These are phyloP conservation scores for Gonium pectorale DNA, from an alignment of 139 green algal species.

Conservation along the genomic window DNA sequence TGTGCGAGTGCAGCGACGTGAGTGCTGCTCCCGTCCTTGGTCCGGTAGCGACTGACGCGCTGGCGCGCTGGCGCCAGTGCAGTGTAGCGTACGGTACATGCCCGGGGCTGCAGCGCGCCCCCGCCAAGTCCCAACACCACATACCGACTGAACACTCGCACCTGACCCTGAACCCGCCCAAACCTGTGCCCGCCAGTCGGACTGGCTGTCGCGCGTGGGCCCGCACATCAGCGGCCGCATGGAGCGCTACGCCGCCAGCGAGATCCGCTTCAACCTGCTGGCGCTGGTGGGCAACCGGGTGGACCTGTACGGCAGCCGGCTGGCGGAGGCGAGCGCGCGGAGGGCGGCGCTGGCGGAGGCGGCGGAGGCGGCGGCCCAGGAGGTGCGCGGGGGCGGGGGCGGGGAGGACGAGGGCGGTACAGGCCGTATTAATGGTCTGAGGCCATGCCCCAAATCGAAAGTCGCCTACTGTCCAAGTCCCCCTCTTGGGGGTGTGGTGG, in stretches of 20 bases:
- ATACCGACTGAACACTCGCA: no score
- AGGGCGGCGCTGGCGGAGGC: constrained; percentile 38
- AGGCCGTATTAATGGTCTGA: no score
- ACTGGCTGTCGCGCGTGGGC: constrained; percentile 83
- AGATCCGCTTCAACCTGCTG: constrained; percentile 99
- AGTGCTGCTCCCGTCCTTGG: no score
- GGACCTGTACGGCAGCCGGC: neutral
- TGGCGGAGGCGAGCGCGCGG: constrained; percentile 33
- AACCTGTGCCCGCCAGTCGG: constrained; percentile 65
- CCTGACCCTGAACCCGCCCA: no score
- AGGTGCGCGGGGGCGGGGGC: neutral
- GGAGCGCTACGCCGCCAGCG: constrained; percentile 83
- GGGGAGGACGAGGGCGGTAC: neutral
- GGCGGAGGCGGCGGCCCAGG: constrained; percentile 14
- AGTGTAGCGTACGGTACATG: no score
- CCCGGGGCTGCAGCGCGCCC: no score
- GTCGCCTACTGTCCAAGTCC: no score
- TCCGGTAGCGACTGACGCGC: no score
- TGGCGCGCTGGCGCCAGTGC: no score
- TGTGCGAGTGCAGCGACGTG: constrained; percentile 57
- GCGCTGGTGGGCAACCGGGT: constrained; percentile 85
- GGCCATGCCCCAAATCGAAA: no score
- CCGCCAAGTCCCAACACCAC: no score
- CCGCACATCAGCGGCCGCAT: constrained; percentile 86
- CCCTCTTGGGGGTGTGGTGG: no score